These are phyloP conservation scores for Metarhizium humberi DNA, from an alignment of 2,329 filamentous ascomycete genomes.

Conservation along the genomic window DNA sequence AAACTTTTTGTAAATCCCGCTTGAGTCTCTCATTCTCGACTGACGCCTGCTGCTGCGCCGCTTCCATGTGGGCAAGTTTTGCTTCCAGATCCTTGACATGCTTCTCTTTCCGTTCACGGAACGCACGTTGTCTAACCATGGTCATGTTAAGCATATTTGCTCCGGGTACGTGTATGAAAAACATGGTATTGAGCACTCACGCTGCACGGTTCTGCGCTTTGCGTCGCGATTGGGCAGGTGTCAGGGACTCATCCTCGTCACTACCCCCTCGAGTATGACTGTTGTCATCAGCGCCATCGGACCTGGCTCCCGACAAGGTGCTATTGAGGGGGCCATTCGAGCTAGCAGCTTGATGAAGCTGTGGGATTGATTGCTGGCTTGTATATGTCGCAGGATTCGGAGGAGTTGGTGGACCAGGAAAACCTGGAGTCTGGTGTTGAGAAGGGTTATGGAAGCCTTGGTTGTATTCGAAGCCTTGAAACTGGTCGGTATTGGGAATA, in stretches of 20 bases:
- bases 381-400: conserved; percentile 30
- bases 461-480: conserved; percentile 34
- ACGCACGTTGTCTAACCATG: conserved; percentile 73
- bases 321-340: conserved; percentile 11
- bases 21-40: conserved; percentile 83
- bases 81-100: conserved; percentile 89
- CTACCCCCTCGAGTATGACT: conserved; percentile 29
- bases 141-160: background rate
- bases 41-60: conserved; percentile 60
- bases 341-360: conserved; percentile 15
- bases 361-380: conserved; percentile 16
- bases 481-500: conserved; percentile 35
- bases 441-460: conserved; percentile 28
- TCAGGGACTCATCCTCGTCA: conserved; percentile 47
- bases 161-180: background rate
- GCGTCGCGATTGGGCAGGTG: conserved; percentile 47
- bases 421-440: conserved; percentile 16
- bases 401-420: conserved; percentile 41
- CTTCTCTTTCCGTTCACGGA: conserved; percentile 89
- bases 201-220: conserved; percentile 54
- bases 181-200: conserved; percentile 30
- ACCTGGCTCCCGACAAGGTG: conserved; percentile 19
- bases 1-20: conserved; percentile 71
- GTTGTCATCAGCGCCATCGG: conserved; percentile 30
- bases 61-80: conserved; percentile 70